Percentiles rank a stretch among this genome's conserved stretches.
Evolutionary conservation across 441 rosid species (phyloP).

Genomic region (Theobroma grandiflorum): DNA sequence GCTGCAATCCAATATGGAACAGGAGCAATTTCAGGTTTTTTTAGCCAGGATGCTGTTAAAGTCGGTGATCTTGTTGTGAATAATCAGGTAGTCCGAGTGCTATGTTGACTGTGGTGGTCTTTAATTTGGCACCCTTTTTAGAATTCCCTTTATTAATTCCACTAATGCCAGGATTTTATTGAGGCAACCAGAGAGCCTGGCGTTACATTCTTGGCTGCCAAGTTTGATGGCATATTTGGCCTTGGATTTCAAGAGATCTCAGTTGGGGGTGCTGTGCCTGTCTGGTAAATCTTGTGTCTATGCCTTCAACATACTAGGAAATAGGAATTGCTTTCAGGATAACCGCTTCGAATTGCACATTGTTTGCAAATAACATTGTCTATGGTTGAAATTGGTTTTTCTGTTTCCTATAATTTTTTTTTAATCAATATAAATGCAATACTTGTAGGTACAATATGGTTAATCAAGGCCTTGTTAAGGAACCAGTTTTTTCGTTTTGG

Average conservation of each 20-base stretch:
- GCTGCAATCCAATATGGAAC: slow-evolving; percentile 73
- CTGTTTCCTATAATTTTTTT: neutral
- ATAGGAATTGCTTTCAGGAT: slow-evolving; percentile 13
- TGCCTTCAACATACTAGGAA: slow-evolving; percentile 4
- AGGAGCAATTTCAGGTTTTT: slow-evolving; percentile 67
- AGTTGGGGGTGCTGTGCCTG: slow-evolving; percentile 63
- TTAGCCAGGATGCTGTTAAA: slow-evolving; percentile 67
- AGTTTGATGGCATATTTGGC: slow-evolving; percentile 74
- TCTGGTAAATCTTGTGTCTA: slow-evolving; percentile 45
- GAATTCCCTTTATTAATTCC: slow-evolving; percentile 11
- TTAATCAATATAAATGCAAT: neutral
- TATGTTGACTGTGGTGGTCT: neutral
- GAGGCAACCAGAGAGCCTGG: slow-evolving; percentile 76
- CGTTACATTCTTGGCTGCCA: slow-evolving; percentile 67
- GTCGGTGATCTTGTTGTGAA: slow-evolving; percentile 62
- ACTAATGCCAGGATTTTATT: slow-evolving; percentile 55
- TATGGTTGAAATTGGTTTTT: neutral
- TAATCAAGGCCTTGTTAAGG: slow-evolving; percentile 61
- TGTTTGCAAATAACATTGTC: neutral
- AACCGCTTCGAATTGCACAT: neutral
- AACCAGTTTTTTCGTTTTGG: slow-evolving; percentile 71
- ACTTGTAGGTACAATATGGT: slow-evolving; percentile 65
- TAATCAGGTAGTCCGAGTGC: slow-evolving; percentile 48
- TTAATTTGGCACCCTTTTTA: neutral
- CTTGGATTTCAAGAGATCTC: slow-evolving; percentile 71